Base-by-base conservation (phyloP, 2,329 filamentous ascomycete species). In the Sporothrix sp. region DNA sequence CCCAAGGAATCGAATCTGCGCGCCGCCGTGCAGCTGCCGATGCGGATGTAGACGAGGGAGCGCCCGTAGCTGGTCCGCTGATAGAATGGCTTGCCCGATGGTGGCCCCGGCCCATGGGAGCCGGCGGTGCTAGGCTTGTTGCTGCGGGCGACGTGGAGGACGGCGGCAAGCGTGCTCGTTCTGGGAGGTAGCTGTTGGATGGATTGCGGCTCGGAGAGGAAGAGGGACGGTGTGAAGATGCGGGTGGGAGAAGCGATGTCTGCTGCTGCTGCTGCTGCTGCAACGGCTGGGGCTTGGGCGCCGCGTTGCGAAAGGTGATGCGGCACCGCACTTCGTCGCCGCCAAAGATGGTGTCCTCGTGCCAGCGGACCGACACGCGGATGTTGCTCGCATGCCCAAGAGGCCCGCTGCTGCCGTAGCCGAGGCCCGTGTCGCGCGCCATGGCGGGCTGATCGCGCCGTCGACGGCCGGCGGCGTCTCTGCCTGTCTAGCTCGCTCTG, bases 301-400 rank as follows among this genome's bases (percentile, higher is more conserved):
- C 75, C 56, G 90, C 77, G 65, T 98, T 98, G 69, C 85, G 91
- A 71, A 98, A 98, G 46, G 87, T 96, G 66, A 98, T 95, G 58
- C 84, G 89, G 69, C 93, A 97, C 70, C 90, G 87, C 63, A 97
- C 79, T 63, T 95, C 85, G 73, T 98, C 93, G 68, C 93, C 93
- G 52, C 93, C 87, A 70, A 97, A 98, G 61, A 98, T 87, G 55
- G 87, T 90, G 66, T 91, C 83, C 64, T 95, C 87, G 66, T 88
- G 85, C 86, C 91, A 98, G 71, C 84, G 83, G 67, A 98, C 87
- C 66, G 91, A 95, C 68, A 96, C 91, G 67, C 90, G 86, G 65
- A 98, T 88, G 72, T 94, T 91, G 69, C 71, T 72, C 54, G 25
- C 30, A 25, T 20, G 14, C n/a, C 25, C 32, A 20, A 38, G 30